Percentiles rank a stretch among this genome's conserved stretches.
Evolutionary conservation across 345 rosid species (phyloP).

Genomic region (Psidium guajava): DNA sequence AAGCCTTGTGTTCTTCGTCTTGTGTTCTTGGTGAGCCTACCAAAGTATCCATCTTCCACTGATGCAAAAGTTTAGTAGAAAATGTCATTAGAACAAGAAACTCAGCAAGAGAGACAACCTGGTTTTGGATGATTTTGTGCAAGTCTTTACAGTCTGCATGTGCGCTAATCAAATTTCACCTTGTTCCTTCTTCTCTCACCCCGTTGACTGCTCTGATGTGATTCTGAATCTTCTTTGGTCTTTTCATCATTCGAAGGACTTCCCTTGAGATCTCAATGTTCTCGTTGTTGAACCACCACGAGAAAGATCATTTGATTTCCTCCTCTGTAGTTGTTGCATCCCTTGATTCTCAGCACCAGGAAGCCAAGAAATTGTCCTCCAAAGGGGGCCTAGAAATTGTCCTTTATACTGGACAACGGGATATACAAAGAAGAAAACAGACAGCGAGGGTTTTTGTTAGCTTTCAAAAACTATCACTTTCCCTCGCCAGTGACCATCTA

Average conservation of each 20-base stretch:
- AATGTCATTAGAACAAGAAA: background rate
- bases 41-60: background rate
- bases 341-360: background rate
- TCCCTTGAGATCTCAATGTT: slow-evolving; percentile 14
- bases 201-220: background rate
- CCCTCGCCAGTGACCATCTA: background rate
- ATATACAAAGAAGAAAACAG: no score
- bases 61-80: background rate
- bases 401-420: background rate
- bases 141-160: background rate
- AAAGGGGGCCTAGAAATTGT: background rate
- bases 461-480: no score
- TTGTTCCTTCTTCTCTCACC: background rate
- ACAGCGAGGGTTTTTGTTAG: no score
- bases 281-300: slow-evolving; percentile 1
- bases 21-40: no score
- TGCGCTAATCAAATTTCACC: background rate
- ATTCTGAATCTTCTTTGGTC: background rate
- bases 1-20: background rate
- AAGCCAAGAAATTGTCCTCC: background rate
- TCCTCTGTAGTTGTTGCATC: slow-evolving; percentile 1
- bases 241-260: slow-evolving; percentile 5
- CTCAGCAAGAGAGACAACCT: background rate
- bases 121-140: no score
- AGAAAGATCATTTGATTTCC: slow-evolving; percentile 3